These are phyloP conservation scores for Mrakia hoshinonis DNA, from an alignment of 768 basidiomycete species.

Conservation along the genomic window DNA sequence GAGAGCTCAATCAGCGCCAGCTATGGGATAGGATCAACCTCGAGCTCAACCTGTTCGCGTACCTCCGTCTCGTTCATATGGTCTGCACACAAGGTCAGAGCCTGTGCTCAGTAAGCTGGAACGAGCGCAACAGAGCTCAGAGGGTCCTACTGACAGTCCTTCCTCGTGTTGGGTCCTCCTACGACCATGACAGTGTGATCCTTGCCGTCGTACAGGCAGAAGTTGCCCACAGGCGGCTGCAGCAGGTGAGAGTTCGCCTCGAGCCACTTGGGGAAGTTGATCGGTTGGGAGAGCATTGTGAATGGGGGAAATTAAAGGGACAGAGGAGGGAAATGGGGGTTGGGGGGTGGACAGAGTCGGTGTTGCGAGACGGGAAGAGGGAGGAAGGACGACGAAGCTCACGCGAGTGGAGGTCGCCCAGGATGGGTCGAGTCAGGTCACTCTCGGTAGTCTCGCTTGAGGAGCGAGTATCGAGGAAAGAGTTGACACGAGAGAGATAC, in stretches of 20 bases:
- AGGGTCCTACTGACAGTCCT: slow-evolving; percentile 39
- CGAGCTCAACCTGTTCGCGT: neutral
- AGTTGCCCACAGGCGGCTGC: slow-evolving; percentile 65
- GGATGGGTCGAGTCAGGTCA: too few species aligned
- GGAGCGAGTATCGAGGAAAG: too few species aligned
- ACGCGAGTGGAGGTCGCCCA: too few species aligned
- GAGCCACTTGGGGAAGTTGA: slow-evolving; percentile 88
- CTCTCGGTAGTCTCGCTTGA: too few species aligned
- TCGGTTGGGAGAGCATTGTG: slow-evolving; percentile 69
- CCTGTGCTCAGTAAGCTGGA: neutral
- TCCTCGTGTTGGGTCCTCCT: slow-evolving; percentile 88
- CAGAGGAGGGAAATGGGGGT: too few species aligned
- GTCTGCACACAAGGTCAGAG: slow-evolving; percentile 45
- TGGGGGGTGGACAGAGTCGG: too few species aligned
- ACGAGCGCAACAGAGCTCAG: too few species aligned
- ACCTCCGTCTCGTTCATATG: slow-evolving; percentile 94
- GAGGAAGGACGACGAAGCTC: too few species aligned
- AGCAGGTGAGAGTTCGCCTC: slow-evolving; percentile 67
- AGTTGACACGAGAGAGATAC: too few species aligned
- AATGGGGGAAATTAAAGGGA: neutral
- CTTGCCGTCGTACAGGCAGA: slow-evolving; percentile 50
- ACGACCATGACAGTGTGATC: slow-evolving; percentile 95
- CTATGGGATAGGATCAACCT: neutral
- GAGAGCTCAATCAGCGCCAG: neutral
- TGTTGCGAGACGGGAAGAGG: too few species aligned